A percentile compares a stretch with the other conserved stretches of the same genome.
Evolutionary conservation across 805 yeast species (phyloP).

Genomic region (Cyberlindnera meyerae): DNA sequence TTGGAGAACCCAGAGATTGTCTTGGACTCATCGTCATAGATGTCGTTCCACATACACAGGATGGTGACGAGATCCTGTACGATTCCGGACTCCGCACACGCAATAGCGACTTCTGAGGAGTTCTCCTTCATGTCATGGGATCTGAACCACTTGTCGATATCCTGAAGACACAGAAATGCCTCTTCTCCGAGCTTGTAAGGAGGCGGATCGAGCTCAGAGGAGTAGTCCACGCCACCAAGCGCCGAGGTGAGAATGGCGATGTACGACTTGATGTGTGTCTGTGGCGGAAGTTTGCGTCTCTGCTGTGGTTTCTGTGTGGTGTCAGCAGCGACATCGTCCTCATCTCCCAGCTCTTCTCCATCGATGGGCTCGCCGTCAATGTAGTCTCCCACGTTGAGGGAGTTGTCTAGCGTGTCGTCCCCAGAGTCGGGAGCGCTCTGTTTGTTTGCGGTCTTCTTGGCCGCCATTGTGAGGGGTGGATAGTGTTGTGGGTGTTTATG

Average conservation of each 20-base stretch:
- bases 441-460: too few relatives aligned
- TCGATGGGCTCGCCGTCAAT: slow-evolving; percentile 15
- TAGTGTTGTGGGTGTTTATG: too few relatives aligned
- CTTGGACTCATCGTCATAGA: slow-evolving; percentile 25
- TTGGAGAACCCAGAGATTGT: slow-evolving; percentile 28
- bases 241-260: slow-evolving; percentile 82
- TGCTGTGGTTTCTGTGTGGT: too few relatives aligned
- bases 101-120: slow-evolving; percentile 78
- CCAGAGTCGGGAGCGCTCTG: too few relatives aligned
- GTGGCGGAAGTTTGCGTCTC: slow-evolving; percentile 6
- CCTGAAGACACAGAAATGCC: slow-evolving; percentile 67
- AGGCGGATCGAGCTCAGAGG: slow-evolving; percentile 39
- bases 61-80: slow-evolving; percentile 76
- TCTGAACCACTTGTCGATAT: slow-evolving; percentile 82
- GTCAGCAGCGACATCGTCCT: slow-evolving; percentile 6
- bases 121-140: slow-evolving; percentile 71
- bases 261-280: slow-evolving; percentile 47
- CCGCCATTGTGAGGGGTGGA: too few relatives aligned
- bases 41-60: slow-evolving; percentile 64
- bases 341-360: slow-evolving; percentile 8
- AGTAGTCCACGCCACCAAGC: slow-evolving; percentile 81
- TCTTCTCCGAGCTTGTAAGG: slow-evolving; percentile 84
- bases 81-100: slow-evolving; percentile 76
- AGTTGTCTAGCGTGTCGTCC: slow-evolving; percentile 1
- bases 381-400: slow-evolving; percentile 7